Evolutionary conservation across 371 early-diverging fungal species (phyloP).

Genomic region (Nematocida ausubeli): DNA sequence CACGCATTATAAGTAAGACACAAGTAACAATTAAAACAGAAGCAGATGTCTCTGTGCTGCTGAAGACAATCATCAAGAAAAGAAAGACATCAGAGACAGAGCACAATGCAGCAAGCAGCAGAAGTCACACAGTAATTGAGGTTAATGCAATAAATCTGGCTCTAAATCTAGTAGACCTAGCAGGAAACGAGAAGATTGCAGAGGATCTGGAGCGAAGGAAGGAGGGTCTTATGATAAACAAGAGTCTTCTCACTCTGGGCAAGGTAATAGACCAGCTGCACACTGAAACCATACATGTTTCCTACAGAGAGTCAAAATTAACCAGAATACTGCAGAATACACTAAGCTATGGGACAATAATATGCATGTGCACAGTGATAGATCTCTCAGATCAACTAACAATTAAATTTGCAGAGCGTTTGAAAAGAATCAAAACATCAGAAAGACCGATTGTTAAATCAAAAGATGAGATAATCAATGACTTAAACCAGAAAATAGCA

Average conservation of each 20-base stretch:
- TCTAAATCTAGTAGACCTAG: slow-evolving; percentile 69
- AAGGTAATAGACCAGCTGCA: slow-evolving; percentile 65
- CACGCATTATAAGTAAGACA: slow-evolving; percentile 46
- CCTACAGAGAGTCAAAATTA: slow-evolving; percentile 82
- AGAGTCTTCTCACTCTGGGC: slow-evolving; percentile 66
- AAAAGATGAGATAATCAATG: slow-evolving; percentile 48
- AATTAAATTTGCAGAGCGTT: slow-evolving; percentile 76
- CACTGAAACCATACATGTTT: slow-evolving; percentile 71
- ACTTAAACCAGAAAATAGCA: slow-evolving; percentile 20
- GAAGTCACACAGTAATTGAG: slow-evolving; percentile 82
- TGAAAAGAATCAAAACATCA: slow-evolving; percentile 43
- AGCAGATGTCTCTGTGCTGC: slow-evolving; percentile 74
- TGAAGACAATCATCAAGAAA: slow-evolving; percentile 76
- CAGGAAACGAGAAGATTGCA: slow-evolving; percentile 67
- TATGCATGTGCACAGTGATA: slow-evolving; percentile 74
- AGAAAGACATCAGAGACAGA: slow-evolving; percentile 76
- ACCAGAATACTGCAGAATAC: slow-evolving; percentile 78
- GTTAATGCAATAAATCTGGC: slow-evolving; percentile 69
- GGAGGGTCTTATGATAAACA: slow-evolving; percentile 71
- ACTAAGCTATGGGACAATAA: slow-evolving; percentile 75
- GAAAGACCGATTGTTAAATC: slow-evolving; percentile 24
- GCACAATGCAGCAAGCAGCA: slow-evolving; percentile 77
- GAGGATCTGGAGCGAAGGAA: slow-evolving; percentile 59
- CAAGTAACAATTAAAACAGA: slow-evolving; percentile 71
- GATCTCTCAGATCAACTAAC: slow-evolving; percentile 78